Evolutionary conservation across 2,329 filamentous ascomycete genomes (phyloP).

Genomic region (Bipolaris victoriae): DNA sequence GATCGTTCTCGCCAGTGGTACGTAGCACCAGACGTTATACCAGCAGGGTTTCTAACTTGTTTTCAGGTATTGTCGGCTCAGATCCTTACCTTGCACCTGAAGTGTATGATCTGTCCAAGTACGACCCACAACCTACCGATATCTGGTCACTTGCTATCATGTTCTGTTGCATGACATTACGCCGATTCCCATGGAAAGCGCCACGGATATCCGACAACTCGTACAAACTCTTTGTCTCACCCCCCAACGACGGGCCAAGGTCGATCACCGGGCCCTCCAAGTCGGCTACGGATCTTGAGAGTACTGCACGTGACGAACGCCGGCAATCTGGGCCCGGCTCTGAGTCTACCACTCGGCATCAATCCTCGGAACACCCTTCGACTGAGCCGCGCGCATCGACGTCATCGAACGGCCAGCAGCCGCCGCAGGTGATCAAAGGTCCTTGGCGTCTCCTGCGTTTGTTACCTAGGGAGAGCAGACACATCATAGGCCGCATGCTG

Average conservation of each 20-base stretch:
- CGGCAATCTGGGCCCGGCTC: constrained; percentile 40
- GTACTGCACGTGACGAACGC: constrained; percentile 42
- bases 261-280: constrained; percentile 43
- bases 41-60: constrained; percentile 20
- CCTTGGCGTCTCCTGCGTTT: constrained; percentile 89
- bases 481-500: constrained; percentile 91
- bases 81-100: constrained; percentile 97
- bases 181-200: constrained; percentile 96
- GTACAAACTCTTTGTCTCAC: constrained; percentile 87
- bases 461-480: constrained; percentile 84
- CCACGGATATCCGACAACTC: constrained; percentile 91
- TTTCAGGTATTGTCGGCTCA: constrained; percentile 75
- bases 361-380: constrained; percentile 29
- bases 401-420: constrained; percentile 54
- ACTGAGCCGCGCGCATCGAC: constrained; percentile 27
- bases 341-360: constrained; percentile 51
- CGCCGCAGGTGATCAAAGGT: constrained; percentile 74
- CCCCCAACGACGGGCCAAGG: constrained; percentile 65
- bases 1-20: constrained; percentile 80
- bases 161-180: constrained; percentile 96
- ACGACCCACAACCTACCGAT: constrained; percentile 91
- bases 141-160: constrained; percentile 99
- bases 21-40: constrained; percentile 39
- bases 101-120: constrained; percentile 91
- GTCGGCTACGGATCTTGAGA: constrained; percentile 45